Percentiles rank a stretch among this genome's conserved stretches.
Conservation (phyloP, 2,329 filamentous ascomycete species). For the Cytospora paraplurivora region DNA sequence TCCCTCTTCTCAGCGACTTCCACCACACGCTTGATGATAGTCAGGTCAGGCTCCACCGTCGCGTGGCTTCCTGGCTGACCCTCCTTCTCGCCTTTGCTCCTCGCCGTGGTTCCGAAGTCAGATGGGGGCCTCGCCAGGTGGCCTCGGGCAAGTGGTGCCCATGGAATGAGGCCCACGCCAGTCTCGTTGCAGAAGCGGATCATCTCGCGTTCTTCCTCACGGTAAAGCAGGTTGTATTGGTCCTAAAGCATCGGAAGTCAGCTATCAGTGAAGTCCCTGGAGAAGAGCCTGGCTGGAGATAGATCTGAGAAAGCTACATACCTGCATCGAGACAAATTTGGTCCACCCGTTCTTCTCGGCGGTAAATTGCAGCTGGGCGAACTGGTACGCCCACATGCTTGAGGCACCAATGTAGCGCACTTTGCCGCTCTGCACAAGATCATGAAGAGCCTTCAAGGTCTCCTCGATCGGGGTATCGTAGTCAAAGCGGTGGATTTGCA, state of each 20-base stretch:
- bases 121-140: conserved; percentile 40
- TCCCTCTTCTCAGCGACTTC: conserved; percentile 36
- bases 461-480: conserved; percentile 56
- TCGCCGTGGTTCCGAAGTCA: conserved; percentile 34
- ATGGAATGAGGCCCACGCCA: conserved; percentile 45
- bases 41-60: conserved; percentile 39
- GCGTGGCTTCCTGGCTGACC: conserved; percentile 35
- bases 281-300: neutral
- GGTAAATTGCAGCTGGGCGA: conserved; percentile 56
- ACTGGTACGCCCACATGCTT: conserved; percentile 56
- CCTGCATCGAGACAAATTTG: conserved; percentile 63
- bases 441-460: conserved; percentile 64
- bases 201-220: conserved; percentile 61
- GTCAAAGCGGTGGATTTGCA: conserved; percentile 66
- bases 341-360: conserved; percentile 61
- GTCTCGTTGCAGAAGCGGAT: conserved; percentile 46
- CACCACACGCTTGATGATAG: conserved; percentile 35
- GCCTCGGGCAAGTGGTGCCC: conserved; percentile 44
- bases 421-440: conserved; percentile 60
- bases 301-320: neutral
- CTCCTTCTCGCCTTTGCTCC: conserved; percentile 40
- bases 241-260: neutral
- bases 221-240: conserved; percentile 60
- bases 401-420: conserved; percentile 57
- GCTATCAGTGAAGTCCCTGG: neutral